A percentile compares a stretch with the other conserved stretches of the same genome.
Evolutionary conservation across 2,329 filamentous ascomycete genomes (phyloP).

Genomic region (Orbilia blumenaviensis): DNA sequence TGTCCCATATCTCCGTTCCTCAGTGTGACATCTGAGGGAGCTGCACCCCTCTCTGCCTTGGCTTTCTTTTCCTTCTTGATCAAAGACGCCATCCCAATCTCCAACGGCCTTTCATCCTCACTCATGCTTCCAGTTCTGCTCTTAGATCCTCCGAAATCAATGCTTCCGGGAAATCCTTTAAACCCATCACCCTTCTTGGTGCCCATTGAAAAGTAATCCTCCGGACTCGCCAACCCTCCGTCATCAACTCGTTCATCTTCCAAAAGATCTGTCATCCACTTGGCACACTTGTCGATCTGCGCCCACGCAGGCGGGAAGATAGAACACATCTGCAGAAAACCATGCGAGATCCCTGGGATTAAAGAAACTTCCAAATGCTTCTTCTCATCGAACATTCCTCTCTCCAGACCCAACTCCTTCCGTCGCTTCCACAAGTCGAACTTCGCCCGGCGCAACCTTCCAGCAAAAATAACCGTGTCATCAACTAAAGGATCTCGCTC

Average conservation of each 20-base stretch:
- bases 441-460: conserved; percentile 82
- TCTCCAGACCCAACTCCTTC: conserved; percentile 66
- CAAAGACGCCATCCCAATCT: conserved; percentile 73
- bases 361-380: conserved; percentile 82
- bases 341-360: conserved; percentile 88
- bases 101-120: conserved; percentile 81
- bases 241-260: conserved; percentile 61
- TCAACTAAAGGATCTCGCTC: conserved; percentile 95
- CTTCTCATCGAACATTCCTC: conserved; percentile 73
- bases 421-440: conserved; percentile 64
- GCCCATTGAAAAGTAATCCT: conserved; percentile 37
- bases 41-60: conserved; percentile 15
- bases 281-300: conserved; percentile 78
- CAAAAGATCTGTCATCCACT: conserved; percentile 85
- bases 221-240: not conserved
- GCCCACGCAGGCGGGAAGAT: conserved; percentile 91
- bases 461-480: conserved; percentile 95
- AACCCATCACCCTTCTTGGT: not conserved
- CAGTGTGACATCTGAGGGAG: conserved; percentile 29
- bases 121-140: conserved; percentile 71
- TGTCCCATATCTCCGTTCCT: conserved; percentile 22
- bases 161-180: not conserved
- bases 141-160: conserved; percentile 27
- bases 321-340: conserved; percentile 89
- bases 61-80: conserved; percentile 55